Evolutionary conservation across 2,329 filamentous ascomycete species (phyloP), one percentile per base, ranked within the genome.

Genomic region (Arthrinium puccinioides): DNA sequence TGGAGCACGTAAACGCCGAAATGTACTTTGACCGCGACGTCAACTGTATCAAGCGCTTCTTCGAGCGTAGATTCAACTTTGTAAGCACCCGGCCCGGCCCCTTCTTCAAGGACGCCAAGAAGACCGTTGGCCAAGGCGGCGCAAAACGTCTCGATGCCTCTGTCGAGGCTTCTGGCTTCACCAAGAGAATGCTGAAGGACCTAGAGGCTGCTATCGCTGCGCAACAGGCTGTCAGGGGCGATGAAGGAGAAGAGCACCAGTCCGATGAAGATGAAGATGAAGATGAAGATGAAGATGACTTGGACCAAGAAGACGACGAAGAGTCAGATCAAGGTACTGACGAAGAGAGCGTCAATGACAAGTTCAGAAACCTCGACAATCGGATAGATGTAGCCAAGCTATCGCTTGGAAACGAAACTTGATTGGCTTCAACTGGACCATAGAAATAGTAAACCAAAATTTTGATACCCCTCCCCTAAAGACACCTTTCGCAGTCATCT

Each of bases 1-100:
- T 95, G 57, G 87, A 95, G 49, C 92, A 98, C 56, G 64, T 71
- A 24, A 96, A 98, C 54, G 94, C 92, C 14, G 84, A 95, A 56
- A 94, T 89, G 76, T 97, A 98, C 63, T 98, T 98, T 59, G 86
- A 97, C 57, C 82, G 92, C 45, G 92, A 98, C 52, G 89, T 98
- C 11, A 80, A 86, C 45, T 98, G 94, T 61, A 83, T 98, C 53
- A 97, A 96, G 65, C 79, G 85, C 21, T 98, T 94, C 60, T 98
- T 98, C 56, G 74, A 86, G 54, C 74, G 89, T 16, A 79, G 87
- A 21, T 98, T 95, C 60, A 82, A 87, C 48, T 98, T 97, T 56
- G 79, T 79, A 4, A 83, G 81, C 56, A 84, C 89, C 26, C 78
- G 83, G 44, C 78, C 82, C 0, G 94, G 92, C 0, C 94, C 92